These are phyloP conservation scores for Colletotrichum tabaci DNA, from an alignment of 2,329 filamentous ascomycete genomes.

Conservation along the genomic window DNA sequence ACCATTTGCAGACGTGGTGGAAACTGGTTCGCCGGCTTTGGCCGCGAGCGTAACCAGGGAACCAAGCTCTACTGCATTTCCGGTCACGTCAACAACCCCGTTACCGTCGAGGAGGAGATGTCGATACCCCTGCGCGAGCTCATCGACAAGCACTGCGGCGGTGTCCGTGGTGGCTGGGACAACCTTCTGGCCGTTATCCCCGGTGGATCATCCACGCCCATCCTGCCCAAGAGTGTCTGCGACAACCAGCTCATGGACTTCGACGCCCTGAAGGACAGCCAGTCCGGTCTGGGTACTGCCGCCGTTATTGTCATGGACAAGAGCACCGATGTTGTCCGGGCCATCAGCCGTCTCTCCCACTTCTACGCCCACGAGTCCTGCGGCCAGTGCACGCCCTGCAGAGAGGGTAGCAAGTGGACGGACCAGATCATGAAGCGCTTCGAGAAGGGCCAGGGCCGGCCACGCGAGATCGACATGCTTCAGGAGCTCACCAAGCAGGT, in stretches of 20 bases:
- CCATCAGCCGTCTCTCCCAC: constrained; percentile 91
- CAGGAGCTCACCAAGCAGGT: constrained; percentile 99
- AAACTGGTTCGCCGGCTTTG: constrained; percentile 93
- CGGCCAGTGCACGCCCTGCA: constrained; percentile 99
- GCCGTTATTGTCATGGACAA: constrained; percentile 99
- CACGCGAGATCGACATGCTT: constrained; percentile 98
- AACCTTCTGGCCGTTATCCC: constrained; percentile 96
- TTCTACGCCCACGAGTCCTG: constrained; percentile 99
- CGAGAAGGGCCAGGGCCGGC: constrained; percentile 88
- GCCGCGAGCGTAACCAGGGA: constrained; percentile 94
- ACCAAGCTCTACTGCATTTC: constrained; percentile 99
- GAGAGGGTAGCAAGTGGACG: constrained; percentile 99
- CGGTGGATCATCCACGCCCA: constrained; percentile 95
- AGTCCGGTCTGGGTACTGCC: constrained; percentile 96
- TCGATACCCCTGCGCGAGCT: constrained; percentile 95
- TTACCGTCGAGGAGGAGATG: constrained; percentile 99
- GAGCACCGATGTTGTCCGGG: constrained; percentile 94
- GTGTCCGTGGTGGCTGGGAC: constrained; percentile 97
- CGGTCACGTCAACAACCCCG: constrained; percentile 98
- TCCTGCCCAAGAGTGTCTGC: constrained; percentile 90
- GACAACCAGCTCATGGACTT: constrained; percentile 99
- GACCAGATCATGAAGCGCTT: constrained; percentile 99
- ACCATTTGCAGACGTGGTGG: constrained; percentile 95
- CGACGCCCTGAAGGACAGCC: constrained; percentile 96
- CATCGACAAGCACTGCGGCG: constrained; percentile 98